Conservation (phyloP, 768 basidiomycete genomes). For the Tricholoma saponaceum region DNA sequence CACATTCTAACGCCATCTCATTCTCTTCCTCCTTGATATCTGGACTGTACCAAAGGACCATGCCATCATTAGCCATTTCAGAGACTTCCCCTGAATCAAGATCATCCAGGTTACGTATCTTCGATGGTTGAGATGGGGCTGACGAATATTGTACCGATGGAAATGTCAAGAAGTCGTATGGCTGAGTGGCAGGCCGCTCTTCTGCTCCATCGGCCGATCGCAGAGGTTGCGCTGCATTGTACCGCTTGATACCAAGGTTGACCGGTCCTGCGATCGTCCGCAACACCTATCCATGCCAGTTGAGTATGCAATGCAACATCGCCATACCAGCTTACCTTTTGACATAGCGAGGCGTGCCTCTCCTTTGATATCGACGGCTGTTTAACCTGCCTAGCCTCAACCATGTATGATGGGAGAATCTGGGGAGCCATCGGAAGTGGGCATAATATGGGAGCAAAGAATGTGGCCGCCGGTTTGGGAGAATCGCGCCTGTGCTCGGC, state of each 20-base stretch:
- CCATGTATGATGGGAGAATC: conserved; percentile 46
- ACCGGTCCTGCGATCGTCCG: conserved; percentile 24
- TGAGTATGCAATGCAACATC: neutral
- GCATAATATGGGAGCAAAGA: conserved; percentile 23
- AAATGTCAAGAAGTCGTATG: conserved; percentile 50
- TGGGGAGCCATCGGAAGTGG: conserved; percentile 35
- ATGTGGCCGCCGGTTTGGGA: conserved; percentile 33
- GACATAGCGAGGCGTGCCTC: conserved; percentile 46
- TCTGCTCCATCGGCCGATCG: conserved; percentile 19
- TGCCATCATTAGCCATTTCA: conserved; percentile 39
- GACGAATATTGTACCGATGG: conserved; percentile 38
- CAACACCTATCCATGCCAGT: conserved; percentile 15
- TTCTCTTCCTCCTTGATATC: conserved; percentile 9
- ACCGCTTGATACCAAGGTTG: conserved; percentile 33
- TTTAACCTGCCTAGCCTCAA: conserved; percentile 39
- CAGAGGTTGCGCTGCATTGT: conserved; percentile 38
- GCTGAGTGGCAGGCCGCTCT: conserved; percentile 18
- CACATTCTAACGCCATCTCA: conserved; percentile 1
- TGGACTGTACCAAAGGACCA: conserved; percentile 44
- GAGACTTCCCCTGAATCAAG: conserved; percentile 47
- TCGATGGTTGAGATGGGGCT: conserved; percentile 33
- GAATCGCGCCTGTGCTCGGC: conserved; percentile 29
- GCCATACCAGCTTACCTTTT: conserved; percentile 42
- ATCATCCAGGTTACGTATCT: conserved; percentile 37
- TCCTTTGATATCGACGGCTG: conserved; percentile 45